Conservation (phyloP, 306 rosid genomes). For the Quercus agrifolia region DNA sequence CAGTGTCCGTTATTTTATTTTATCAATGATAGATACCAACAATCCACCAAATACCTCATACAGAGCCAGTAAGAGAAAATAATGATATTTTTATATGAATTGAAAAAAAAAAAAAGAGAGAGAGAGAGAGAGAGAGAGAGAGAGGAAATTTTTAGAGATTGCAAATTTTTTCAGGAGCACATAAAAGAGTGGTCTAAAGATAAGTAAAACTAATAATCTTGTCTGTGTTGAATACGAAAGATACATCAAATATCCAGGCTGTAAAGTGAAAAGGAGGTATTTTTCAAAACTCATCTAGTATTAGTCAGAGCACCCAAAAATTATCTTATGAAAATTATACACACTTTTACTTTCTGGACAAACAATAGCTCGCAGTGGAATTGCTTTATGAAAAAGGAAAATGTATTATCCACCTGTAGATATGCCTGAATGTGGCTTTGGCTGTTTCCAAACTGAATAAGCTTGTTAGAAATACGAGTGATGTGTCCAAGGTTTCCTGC, state of each 20-base stretch:
- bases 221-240: neutral
- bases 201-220: neutral
- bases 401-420: conserved; percentile 67
- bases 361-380: neutral
- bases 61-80: neutral
- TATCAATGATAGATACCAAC: neutral
- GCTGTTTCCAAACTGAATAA: conserved; percentile 63
- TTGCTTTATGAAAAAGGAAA: neutral
- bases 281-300: neutral
- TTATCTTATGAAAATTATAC: neutral
- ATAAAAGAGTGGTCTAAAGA: neutral
- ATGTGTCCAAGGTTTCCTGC: conserved; percentile 89
- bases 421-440: conserved; percentile 54
- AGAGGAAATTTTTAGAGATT: neutral
- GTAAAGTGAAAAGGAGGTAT: neutral
- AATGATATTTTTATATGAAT: neutral
- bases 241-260: neutral
- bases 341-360: neutral
- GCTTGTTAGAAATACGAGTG: conserved; percentile 72
- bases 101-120: neutral
- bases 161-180: neutral
- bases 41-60: neutral
- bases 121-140: too few species aligned
- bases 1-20: neutral
- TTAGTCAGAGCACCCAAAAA: neutral